A percentile compares a stretch with the other conserved stretches of the same genome.
Evolutionary conservation across 75 land plant species (phyloP).

Genomic region (Selaginella moellendorffii): DNA sequence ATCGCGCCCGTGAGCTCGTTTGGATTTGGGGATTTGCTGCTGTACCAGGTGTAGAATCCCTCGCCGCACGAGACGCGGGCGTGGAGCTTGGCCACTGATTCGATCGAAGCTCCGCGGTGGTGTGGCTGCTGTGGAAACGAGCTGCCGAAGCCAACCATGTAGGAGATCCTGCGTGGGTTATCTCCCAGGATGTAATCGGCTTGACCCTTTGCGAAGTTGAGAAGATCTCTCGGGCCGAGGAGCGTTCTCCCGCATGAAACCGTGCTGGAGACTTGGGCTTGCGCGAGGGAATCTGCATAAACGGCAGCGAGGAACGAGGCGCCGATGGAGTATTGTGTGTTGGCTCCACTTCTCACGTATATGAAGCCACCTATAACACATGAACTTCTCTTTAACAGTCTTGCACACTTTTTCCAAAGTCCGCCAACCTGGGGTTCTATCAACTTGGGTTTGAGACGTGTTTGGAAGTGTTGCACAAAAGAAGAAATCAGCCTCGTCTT

Average conservation of each 20-base stretch:
- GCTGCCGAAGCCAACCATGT: conserved; percentile 58
- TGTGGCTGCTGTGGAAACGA: conserved; percentile 45
- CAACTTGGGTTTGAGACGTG: neutral
- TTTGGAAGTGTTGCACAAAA: conserved; percentile 1
- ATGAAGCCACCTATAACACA: neutral
- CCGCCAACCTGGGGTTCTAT: conserved; percentile 1
- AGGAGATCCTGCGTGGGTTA: conserved; percentile 53
- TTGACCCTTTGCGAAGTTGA: neutral
- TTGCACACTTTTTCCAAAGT: neutral
- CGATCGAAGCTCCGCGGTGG: conserved; percentile 63
- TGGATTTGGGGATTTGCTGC: conserved; percentile 29
- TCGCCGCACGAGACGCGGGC: conserved; percentile 34
- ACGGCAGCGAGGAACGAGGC: neutral
- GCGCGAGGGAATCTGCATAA: neutral
- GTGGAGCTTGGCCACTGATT: conserved; percentile 19
- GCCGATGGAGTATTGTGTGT: conserved; percentile 4
- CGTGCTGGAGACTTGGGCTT: no score
- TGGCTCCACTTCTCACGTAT: conserved; percentile 6
- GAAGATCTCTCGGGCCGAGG: neutral
- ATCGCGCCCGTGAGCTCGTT: conserved; percentile 52
- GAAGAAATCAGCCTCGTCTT: conserved; percentile 4
- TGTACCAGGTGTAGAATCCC: conserved; percentile 49
- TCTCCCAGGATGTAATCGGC: conserved; percentile 67
- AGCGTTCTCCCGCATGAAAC: neutral
- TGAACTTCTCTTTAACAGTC: neutral